Evolutionary conservation across 306 rosid genomes (phyloP).

Genomic region (Fagus crenata): DNA sequence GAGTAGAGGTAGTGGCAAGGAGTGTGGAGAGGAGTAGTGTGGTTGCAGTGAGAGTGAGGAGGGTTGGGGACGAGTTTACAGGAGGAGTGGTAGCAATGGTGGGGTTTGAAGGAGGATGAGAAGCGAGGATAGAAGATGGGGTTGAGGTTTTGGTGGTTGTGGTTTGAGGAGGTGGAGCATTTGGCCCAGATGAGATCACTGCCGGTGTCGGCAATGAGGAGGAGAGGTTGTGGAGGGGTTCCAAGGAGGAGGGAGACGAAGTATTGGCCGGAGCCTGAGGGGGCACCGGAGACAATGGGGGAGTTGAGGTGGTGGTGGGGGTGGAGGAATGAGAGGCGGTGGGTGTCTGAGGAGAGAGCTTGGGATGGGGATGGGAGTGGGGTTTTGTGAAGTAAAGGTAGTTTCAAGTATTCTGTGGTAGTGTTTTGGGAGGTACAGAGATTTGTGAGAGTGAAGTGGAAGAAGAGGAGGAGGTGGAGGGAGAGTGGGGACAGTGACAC

Average conservation of each 20-base stretch:
- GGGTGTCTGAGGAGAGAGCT: slow-evolving; percentile 48
- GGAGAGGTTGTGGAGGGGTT: slow-evolving; percentile 65
- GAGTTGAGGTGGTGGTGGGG: slow-evolving; percentile 21
- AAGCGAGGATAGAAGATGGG: slow-evolving; percentile 55
- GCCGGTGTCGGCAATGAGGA: slow-evolving; percentile 74
- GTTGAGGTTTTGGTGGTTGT: slow-evolving; percentile 30
- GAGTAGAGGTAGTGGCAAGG: slow-evolving; percentile 63
- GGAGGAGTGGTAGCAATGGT: slow-evolving; percentile 57
- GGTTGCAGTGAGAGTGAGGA: slow-evolving; percentile 38
- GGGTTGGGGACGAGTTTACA: slow-evolving; percentile 58
- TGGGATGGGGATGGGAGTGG: slow-evolving; percentile 44
- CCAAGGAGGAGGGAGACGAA: slow-evolving; percentile 64
- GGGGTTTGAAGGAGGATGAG: slow-evolving; percentile 56
- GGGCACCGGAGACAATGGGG: slow-evolving; percentile 66
- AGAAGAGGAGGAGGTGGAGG: slow-evolving; percentile 9
- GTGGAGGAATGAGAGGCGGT: slow-evolving; percentile 52
- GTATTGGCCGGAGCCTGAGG: slow-evolving; percentile 75
- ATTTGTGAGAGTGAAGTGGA: slow-evolving; percentile 9
- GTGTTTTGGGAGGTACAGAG: slow-evolving; percentile 22
- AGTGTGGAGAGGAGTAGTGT: slow-evolving; percentile 44
- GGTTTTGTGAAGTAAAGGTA: slow-evolving; percentile 46
- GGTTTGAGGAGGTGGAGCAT: slow-evolving; percentile 62
- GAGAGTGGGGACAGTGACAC: slow-evolving; percentile 11
- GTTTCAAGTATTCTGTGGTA: slow-evolving; percentile 35
- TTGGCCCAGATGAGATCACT: slow-evolving; percentile 77